phyloP scores from a whole-genome alignment of 768 basidiomycete species.

The Tricholoma hemisulphureum region DNA sequence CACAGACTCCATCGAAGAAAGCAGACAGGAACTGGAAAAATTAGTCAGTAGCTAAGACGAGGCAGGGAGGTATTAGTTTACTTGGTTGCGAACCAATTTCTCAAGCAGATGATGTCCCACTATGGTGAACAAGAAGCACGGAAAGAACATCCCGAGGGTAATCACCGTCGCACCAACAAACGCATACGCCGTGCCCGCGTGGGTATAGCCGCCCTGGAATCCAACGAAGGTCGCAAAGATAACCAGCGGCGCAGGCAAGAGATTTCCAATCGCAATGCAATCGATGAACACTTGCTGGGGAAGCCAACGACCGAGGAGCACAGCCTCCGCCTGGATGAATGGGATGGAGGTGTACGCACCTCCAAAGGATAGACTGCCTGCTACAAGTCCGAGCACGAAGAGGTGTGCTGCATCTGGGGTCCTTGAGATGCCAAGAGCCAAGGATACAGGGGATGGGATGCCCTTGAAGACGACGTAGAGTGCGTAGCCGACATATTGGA shows the following conservation, averaged over 20 bases:
- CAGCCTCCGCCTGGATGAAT: neutral
- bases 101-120: neutral
- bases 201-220: neutral
- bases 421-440: neutral
- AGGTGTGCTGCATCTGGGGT: no score
- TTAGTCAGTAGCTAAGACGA: no score
- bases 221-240: neutral
- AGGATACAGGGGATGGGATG: neutral
- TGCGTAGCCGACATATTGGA: neutral
- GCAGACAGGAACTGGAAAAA: neutral
- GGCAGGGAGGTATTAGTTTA: neutral
- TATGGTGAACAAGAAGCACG: neutral
- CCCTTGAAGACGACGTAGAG: neutral
- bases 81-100: neutral
- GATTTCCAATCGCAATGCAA: neutral
- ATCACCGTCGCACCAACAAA: neutral
- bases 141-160: neutral
- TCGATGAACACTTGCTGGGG: neutral
- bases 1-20: neutral
- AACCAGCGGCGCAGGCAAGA: neutral
- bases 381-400: no score
- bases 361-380: no score
- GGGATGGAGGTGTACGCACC: neutral
- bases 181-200: neutral
- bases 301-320: neutral